These are phyloP conservation scores for Malassezia globosa DNA, from an alignment of 1,284 basidiomycete species.

Conservation along the genomic window DNA sequence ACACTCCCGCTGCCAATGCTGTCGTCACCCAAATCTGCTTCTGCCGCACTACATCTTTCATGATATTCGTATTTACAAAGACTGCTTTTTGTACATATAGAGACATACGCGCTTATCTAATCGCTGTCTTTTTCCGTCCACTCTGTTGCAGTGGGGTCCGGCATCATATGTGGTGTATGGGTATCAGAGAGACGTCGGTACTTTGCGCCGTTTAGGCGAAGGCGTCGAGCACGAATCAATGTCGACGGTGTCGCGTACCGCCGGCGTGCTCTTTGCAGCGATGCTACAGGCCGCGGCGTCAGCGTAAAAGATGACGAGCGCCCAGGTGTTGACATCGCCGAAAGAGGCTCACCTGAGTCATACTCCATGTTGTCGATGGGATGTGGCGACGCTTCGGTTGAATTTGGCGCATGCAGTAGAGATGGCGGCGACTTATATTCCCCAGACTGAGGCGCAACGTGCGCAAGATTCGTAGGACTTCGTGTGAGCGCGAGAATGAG, in stretches of 20 bases:
- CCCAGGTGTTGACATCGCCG: no score
- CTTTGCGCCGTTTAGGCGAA: no score
- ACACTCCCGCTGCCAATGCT: no score
- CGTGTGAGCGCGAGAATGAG: slow-evolving; percentile 73
- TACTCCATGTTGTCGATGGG: background rate
- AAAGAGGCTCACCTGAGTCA: background rate
- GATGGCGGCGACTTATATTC: no score
- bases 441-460: no score
- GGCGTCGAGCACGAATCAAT: background rate
- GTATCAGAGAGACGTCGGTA: no score
- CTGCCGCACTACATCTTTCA: no score
- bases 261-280: slow-evolving; percentile 7
- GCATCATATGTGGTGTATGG: background rate
- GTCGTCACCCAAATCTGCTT: no score
- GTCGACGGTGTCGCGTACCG: slow-evolving; percentile 6
- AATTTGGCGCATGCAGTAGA: no score
- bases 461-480: slow-evolving; percentile 51
- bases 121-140: background rate
- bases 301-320: background rate
- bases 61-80: background rate
- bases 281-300: slow-evolving; percentile 3
- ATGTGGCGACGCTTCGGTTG: no score
- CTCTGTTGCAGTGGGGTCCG: background rate
- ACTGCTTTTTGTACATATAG: background rate
- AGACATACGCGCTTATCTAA: no score